Evolutionary conservation across 768 basidiomycete species (phyloP).

Genomic region (Kwoniella sp.): DNA sequence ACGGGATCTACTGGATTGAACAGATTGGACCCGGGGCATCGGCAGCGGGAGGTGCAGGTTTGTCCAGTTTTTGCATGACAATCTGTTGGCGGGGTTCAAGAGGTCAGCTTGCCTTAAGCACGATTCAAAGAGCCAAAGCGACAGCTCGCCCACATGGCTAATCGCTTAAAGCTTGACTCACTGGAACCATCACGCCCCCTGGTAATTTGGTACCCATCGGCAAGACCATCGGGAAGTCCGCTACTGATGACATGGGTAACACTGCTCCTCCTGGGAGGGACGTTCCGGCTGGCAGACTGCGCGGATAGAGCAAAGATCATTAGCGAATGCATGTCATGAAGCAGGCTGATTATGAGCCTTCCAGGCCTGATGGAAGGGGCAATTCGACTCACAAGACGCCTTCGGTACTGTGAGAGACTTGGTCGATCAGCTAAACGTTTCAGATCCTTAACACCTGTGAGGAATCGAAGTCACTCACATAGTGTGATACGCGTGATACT

Average conservation of each 20-base stretch:
- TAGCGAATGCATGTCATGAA: no score
- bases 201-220: slow-evolving; percentile 48
- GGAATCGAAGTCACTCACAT: slow-evolving; percentile 34
- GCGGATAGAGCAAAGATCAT: not conserved
- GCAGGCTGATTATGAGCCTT: no score
- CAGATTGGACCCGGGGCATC: slow-evolving; percentile 18
- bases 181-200: slow-evolving; percentile 51
- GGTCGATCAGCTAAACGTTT: no score
- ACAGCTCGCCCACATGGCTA: no score
- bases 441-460: no score
- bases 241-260: slow-evolving; percentile 47
- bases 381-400: slow-evolving; percentile 44
- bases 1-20: slow-evolving; percentile 16
- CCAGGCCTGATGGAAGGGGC: no score
- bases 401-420: slow-evolving; percentile 50
- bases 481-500: slow-evolving; percentile 53
- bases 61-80: slow-evolving; percentile 24
- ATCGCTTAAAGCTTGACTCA: no score
- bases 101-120: no score
- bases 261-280: slow-evolving; percentile 49
- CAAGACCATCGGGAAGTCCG: slow-evolving; percentile 50
- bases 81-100: no score
- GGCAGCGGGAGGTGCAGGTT: not conserved
- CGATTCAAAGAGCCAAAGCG: no score
- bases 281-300: slow-evolving; percentile 45